Evolutionary conservation across 495 filamentous ascomycete genomes (phyloP), one percentile per base, ranked within the genome.

Genomic region (Hyaloscypha variabilis): DNA sequence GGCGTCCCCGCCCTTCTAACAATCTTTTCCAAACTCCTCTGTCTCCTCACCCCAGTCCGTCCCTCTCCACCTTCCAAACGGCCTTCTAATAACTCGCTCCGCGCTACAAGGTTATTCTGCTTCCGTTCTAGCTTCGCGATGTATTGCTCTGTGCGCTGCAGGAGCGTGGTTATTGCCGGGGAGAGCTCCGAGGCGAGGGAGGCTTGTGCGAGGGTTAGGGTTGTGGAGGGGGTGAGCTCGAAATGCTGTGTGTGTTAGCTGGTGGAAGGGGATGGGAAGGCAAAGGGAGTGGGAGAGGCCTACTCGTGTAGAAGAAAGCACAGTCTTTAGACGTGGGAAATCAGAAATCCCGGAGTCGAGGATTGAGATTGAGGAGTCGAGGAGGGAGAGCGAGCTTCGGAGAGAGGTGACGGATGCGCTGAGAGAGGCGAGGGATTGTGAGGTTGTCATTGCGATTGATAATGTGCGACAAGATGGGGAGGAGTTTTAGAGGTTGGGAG

Each of bases 121-220:
- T 89, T 83, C 11, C 91, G 84, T 50, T 89, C 89, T 46, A 93
- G 81, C 67, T 88, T 88, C 64, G 89, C 86, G n/a, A 93, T 82
- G 63, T 93, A 84, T 70, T 82, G 82, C 36, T 87, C 83, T 19
- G 88, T 85, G 34, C 90, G 82, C 13, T 77, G 73, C 21, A 94
- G 84, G 5, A 94, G 82, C 42, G 81, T 82, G 24, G 82, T 78
- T 67, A 94, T 87, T 76, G 91, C 91, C 17, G 91, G 91, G 17
- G 83, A 85, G 60, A 94, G 90, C 73, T 92, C 89, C 65, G 88
- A 85, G 28, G 88, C 82, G 25, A 94, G 83, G 28, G 84, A 77
- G 57, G 83, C 77, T 78, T 94, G 91, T 0, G 91, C 91, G 69
- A 86, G 75, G 63, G 81, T 80, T 25, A 94, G 81, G 53, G 86